Evolutionary conservation across 2,329 filamentous ascomycete species (phyloP), one percentile per base, ranked within the genome.

Genomic region (Lithohypha guttulata): DNA sequence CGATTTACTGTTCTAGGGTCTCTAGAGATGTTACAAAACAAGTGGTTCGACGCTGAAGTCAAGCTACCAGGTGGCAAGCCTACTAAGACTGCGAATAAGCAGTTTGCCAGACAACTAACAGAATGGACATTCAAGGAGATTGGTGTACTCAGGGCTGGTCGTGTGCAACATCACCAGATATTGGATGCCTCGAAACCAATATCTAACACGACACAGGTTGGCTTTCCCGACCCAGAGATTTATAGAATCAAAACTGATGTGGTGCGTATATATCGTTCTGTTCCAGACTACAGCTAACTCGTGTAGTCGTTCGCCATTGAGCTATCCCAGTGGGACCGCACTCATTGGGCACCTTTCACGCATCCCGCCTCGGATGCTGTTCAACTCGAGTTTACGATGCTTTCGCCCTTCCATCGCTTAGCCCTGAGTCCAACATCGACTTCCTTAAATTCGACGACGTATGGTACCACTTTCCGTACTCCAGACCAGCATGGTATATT

Each of bases 401-500:
- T 98, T 32, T 95, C 89, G 1, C 89, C 91, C 41, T 96, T 95
- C 76, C 81, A 95, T 66, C 87, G 91, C 28, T 72, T 96, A 22
- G 70, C 77, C 43, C 77, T 98, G 21, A 53, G 65, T 6, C 73
- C 75, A 10, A 59, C 68, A 7, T 61, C 63, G 21, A 69, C 68
- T 18, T 80, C 77, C 1, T 61, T 70, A 39, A 79, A 84, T 53
- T 77, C 78, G 48, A 79, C 83, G 34, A 71, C 82, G 45, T 98
- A 80, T 68, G 71, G 73, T 47, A 71, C 75, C 31, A 71, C 75
- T 17, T 95, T 98, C 64, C 81, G 71, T 48, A 73, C 89, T 3
- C 91, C 91, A 3, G 91, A 98, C 60, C 91, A 98, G 64, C 91
- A 98, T 66, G 91, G 91, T 58, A 95, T 98, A 64, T 98, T 96